A percentile compares a stretch with the other conserved stretches of the same genome.
Evolutionary conservation across 768 basidiomycete genomes (phyloP).

Genomic region (Crassisporium funariophilum): DNA sequence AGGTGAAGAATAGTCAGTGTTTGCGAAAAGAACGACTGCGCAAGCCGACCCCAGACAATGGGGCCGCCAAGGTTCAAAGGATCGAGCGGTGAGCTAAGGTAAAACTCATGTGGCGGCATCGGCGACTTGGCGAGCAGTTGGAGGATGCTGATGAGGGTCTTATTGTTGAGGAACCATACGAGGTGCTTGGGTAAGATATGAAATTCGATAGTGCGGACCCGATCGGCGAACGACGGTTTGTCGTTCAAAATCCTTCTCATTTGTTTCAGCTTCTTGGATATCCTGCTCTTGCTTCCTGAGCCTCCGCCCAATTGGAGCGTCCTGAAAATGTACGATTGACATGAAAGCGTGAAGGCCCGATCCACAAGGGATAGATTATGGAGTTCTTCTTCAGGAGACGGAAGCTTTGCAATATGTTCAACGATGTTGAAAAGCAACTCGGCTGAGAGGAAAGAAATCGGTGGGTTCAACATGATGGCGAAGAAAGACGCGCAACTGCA

Average conservation of each 20-base stretch:
- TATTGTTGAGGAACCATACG: conserved; percentile 3
- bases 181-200: not conserved
- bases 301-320: not conserved
- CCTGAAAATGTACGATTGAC: conserved; percentile 4
- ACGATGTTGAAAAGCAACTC: conserved; percentile 9
- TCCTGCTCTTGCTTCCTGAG: not conserved
- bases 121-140: conserved; percentile 2
- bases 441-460: conserved; percentile 10
- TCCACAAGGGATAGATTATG: conserved; percentile 11
- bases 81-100: not conserved
- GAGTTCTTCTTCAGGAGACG: not conserved
- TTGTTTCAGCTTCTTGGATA: not conserved
- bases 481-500: too few relatives aligned
- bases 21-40: conserved; percentile 5
- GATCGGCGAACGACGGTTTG: not conserved
- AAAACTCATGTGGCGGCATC: conserved; percentile 6
- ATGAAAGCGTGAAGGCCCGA: conserved; percentile 10
- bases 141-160: conserved; percentile 3
- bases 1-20: conserved; percentile 8
- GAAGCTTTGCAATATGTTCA: conserved; percentile 8
- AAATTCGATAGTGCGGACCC: not conserved
- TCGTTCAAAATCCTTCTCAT: not conserved
- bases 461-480: conserved; percentile 11
- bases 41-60: not conserved
- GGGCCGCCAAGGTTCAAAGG: not conserved